phyloP scores from a whole-genome alignment of 192 early-diverging fungal species.

The Backusella australiensis region DNA sequence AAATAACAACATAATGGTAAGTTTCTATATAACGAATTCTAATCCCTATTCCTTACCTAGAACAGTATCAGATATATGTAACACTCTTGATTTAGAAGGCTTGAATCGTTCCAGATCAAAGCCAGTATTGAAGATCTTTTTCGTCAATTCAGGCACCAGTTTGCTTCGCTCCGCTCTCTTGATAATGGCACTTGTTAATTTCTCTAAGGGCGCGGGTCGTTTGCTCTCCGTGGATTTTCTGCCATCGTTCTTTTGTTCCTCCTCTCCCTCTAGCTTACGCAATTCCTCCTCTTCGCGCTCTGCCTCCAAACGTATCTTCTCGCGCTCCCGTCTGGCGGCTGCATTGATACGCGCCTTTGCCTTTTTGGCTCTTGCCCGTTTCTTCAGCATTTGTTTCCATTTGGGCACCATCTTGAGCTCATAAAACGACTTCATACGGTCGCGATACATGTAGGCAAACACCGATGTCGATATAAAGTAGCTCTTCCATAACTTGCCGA shows the following conservation, averaged over 20 bases:
- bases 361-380: not conserved
- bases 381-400: not conserved
- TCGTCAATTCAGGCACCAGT: not conserved
- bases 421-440: not conserved
- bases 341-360: not conserved
- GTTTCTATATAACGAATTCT: too few relatives aligned
- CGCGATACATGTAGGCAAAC: constrained; percentile 15
- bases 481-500: constrained; percentile 25
- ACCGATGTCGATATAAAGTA: constrained; percentile 11
- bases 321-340: not conserved
- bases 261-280: not conserved
- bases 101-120: constrained; percentile 6
- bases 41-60: constrained; percentile 9
- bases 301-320: not conserved
- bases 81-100: constrained; percentile 10
- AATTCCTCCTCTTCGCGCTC: not conserved
- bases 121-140: not conserved
- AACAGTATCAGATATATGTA: constrained; percentile 25
- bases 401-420: not conserved
- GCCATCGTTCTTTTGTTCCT: not conserved
- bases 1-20: not conserved
- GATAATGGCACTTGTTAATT: not conserved
- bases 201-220: not conserved
- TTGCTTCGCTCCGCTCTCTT: not conserved
- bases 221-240: not conserved